Conservation (phyloP, 495 filamentous ascomycete species). For the Neurospora sp. region DNA sequence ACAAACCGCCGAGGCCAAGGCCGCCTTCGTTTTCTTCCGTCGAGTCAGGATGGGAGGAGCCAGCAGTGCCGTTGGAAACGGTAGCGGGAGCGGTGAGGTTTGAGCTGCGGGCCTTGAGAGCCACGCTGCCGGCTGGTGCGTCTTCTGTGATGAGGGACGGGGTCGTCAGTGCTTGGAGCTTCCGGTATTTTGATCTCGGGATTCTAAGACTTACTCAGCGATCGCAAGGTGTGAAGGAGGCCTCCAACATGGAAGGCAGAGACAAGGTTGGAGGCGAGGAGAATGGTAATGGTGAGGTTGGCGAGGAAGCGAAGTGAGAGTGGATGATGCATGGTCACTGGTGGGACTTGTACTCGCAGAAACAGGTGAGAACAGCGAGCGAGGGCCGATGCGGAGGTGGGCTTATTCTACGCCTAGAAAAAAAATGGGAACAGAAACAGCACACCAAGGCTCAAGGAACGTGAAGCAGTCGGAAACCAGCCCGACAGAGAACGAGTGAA, state of each 20-base stretch:
- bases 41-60: neutral
- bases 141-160: neutral
- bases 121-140: neutral
- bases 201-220: neutral
- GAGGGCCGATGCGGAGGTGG: neutral
- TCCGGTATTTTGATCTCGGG: neutral
- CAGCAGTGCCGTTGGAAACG: neutral
- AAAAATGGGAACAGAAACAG: neutral
- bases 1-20: neutral
- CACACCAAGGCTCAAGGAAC: neutral
- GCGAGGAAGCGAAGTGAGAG: neutral
- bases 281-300: neutral
- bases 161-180: neutral
- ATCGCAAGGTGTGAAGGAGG: neutral
- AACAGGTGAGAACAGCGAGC: neutral
- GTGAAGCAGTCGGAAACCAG: neutral
- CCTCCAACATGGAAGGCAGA: neutral
- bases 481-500: neutral
- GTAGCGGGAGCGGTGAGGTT: neutral
- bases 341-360: neutral
- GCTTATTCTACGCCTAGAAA: neutral
- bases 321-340: neutral
- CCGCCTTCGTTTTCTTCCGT: neutral
- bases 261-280: neutral
- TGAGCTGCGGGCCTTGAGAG: neutral